phyloP scores from a whole-genome alignment of 2,329 filamentous ascomycete species.

The Drechslerella stenobrocha region DNA sequence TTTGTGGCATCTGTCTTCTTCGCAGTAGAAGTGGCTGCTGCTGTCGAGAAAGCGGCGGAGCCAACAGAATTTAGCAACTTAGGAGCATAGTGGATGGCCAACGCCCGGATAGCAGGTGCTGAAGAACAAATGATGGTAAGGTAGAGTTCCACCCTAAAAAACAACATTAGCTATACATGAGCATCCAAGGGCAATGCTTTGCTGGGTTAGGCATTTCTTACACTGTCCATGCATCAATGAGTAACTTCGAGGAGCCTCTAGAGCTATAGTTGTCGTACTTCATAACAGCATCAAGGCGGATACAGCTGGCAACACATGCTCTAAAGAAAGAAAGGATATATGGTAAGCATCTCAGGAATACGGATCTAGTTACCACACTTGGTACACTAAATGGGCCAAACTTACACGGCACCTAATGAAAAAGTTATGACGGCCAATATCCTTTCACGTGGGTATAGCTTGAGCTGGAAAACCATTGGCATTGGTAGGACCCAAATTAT shows the following conservation, averaged over 20 bases:
- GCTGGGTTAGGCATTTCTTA: too few species aligned
- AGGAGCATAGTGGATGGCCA: constrained; percentile 42
- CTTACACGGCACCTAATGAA: constrained; percentile 39
- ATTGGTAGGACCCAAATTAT: constrained; percentile 44
- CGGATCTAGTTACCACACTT: too few species aligned
- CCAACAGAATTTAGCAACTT: constrained; percentile 34
- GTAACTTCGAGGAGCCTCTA: constrained; percentile 9
- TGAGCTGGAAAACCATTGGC: constrained; percentile 41
- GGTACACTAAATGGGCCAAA: not conserved
- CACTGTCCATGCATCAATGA: constrained; percentile 44
- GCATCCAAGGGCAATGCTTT: too few species aligned
- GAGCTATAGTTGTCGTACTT: constrained; percentile 14
- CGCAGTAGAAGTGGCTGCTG: not conserved
- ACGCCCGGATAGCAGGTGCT: constrained; percentile 31
- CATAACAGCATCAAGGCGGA: constrained; percentile 18
- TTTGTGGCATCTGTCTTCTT: constrained; percentile 29
- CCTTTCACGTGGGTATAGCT: constrained; percentile 40
- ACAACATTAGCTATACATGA: too few species aligned
- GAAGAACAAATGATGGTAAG: constrained; percentile 41
- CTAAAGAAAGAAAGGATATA: constrained; percentile 20
- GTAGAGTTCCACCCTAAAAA: constrained; percentile 31
- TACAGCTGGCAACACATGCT: constrained; percentile 38
- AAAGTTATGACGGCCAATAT: constrained; percentile 41
- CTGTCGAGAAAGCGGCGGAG: constrained; percentile 12
- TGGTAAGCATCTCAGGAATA: constrained; percentile 14